Evolutionary conservation across 2,329 filamentous ascomycete genomes (phyloP).

Genomic region (Neopestalotiopsis sp.): DNA sequence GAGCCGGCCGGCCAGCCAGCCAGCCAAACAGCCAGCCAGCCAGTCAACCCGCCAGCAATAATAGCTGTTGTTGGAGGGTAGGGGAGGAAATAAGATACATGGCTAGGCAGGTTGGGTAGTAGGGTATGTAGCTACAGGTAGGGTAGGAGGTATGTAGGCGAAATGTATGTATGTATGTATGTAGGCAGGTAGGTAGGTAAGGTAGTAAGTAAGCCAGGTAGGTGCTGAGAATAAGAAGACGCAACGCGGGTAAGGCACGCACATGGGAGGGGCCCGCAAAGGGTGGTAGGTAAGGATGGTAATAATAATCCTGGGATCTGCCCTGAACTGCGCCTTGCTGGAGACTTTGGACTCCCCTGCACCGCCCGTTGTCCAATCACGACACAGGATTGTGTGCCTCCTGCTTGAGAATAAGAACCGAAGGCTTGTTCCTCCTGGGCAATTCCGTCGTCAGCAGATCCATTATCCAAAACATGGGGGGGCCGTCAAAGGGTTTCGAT

Average conservation of each 20-base stretch:
- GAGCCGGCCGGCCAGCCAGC: no score
- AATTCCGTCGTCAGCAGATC: conserved; percentile 4
- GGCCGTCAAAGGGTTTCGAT: neutral
- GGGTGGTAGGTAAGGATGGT: conserved; percentile 10
- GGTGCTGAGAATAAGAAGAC: neutral
- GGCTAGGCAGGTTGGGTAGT: no score
- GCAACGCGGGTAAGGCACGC: conserved; percentile 13
- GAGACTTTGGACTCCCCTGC: conserved; percentile 3
- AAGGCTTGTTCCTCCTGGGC: conserved; percentile 8
- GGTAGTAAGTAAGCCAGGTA: no score
- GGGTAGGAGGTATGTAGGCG: no score
- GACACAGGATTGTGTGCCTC: conserved; percentile 1
- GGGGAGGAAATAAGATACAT: no score
- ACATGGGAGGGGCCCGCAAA: conserved; percentile 4
- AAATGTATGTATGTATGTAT: no score
- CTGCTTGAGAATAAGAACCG: neutral
- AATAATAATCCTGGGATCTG: conserved; percentile 11
- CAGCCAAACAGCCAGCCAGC: neutral
- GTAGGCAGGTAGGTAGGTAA: no score
- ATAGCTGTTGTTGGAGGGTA: neutral
- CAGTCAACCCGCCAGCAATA: neutral
- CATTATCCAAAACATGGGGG: conserved; percentile 5
- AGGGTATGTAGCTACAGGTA: no score
- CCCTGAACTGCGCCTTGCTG: conserved; percentile 14
- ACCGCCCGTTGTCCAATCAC: neutral